Conservation (phyloP, 306 rosid genomes). For the Vigna angularis region DNA sequence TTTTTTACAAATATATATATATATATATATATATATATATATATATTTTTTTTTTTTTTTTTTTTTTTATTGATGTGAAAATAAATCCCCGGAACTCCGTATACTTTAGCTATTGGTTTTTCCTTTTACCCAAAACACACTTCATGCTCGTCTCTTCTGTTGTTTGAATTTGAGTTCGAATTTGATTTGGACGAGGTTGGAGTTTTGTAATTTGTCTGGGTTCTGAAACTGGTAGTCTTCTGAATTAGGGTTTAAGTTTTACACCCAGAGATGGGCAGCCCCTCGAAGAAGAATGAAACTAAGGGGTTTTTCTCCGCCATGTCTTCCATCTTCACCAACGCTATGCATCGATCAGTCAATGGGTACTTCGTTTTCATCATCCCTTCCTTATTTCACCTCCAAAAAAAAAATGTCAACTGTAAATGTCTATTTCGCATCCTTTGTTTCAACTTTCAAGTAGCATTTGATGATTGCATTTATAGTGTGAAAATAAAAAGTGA, state of each 20-base stretch:
- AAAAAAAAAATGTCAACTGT: neutral
- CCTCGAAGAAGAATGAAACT: constrained; percentile 57
- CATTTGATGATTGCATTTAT: neutral
- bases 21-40: no score
- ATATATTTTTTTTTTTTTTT: no score
- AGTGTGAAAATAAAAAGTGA: neutral
- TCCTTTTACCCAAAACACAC: neutral
- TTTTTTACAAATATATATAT: no score
- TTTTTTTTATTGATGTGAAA: no score
- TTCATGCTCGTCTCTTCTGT: neutral
- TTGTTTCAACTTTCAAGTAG: neutral
- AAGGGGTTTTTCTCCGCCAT: constrained; percentile 78
- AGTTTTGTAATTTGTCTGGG: neutral
- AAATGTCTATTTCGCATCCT: neutral
- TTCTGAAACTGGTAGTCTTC: constrained; percentile 12
- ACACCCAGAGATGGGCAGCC: constrained; percentile 61
- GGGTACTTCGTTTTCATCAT: constrained; percentile 60
- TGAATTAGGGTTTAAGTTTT: constrained; percentile 55
- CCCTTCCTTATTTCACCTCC: constrained; percentile 19
- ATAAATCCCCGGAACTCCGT: no score
- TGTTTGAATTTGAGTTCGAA: neutral
- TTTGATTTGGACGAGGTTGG: constrained; percentile 31
- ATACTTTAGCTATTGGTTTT: neutral
- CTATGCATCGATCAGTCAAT: constrained; percentile 91
- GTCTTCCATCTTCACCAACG: constrained; percentile 75